Conservation (phyloP, 805 yeast genomes). For the Cyberlindnera maritima region DNA sequence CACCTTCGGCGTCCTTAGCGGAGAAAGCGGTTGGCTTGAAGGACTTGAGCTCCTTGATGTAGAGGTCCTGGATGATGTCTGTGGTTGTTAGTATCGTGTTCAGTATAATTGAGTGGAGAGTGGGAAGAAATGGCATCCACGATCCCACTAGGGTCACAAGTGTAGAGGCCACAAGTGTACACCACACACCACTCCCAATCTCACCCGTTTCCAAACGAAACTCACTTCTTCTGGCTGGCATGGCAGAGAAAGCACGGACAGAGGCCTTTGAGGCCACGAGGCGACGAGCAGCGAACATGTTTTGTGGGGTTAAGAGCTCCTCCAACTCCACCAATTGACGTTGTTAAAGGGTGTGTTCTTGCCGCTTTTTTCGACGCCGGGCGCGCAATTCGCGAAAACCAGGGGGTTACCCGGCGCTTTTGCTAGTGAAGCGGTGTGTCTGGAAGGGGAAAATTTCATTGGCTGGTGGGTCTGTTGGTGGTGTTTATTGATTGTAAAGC, state of each 20-base stretch:
- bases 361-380: not conserved
- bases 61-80: conserved; percentile 76
- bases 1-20: conserved; percentile 70
- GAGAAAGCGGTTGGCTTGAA: conserved; percentile 82
- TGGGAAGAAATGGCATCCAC: no score
- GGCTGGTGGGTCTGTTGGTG: conserved; percentile 1
- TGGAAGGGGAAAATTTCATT: conserved; percentile 9
- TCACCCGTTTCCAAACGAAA: not conserved
- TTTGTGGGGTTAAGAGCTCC: not conserved
- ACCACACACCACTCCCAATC: not conserved
- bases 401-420: not conserved
- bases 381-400: not conserved
- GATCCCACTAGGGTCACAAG: no score
- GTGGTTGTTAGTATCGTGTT: not conserved
- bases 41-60: conserved; percentile 80
- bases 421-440: not conserved
- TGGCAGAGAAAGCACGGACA: conserved; percentile 35
- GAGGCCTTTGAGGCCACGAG: conserved; percentile 26
- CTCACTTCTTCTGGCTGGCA: conserved; percentile 32
- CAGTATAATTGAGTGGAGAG: not conserved
- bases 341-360: conserved; percentile 1
- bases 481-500: no score
- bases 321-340: no score
- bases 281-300: conserved; percentile 27
- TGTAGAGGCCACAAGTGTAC: no score